Conservation (phyloP, 495 filamentous ascomycete genomes). For the Aspergillus baeticus region DNA sequence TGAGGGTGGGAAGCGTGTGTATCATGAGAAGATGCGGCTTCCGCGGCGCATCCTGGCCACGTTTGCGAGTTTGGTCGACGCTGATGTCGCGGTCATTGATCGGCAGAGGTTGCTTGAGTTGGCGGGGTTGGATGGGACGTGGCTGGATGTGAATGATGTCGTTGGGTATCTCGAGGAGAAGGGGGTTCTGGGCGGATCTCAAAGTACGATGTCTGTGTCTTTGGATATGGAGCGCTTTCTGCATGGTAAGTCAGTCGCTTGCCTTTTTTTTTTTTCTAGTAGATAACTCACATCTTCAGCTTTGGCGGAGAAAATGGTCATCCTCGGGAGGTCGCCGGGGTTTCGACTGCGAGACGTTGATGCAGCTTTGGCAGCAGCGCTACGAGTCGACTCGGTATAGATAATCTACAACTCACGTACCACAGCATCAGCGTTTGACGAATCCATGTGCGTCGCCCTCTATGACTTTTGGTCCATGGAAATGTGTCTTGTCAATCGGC, state of each 20-base stretch:
- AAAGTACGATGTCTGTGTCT: neutral
- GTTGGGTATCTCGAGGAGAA: constrained; percentile 42
- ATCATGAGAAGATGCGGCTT: constrained; percentile 28
- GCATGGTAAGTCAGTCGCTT: constrained; percentile 7
- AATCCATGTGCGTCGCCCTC: too few relatives aligned
- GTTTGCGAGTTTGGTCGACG: constrained; percentile 14
- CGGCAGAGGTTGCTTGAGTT: constrained; percentile 9
- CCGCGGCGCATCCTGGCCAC: constrained; percentile 21
- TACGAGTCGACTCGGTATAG: neutral
- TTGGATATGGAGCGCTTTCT: constrained; percentile 16
- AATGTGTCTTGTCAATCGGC: too few relatives aligned
- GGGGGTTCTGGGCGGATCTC: constrained; percentile 10
- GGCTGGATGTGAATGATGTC: constrained; percentile 71
- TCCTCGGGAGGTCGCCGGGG: constrained; percentile 18
- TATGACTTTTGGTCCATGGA: too few relatives aligned
- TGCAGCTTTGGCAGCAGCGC: constrained; percentile 9
- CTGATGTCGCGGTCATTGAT: neutral
- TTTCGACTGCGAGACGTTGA: constrained; percentile 18
- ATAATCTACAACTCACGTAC: too few relatives aligned
- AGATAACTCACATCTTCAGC: neutral
- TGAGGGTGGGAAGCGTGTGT: constrained; percentile 26
- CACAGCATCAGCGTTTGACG: too few relatives aligned
- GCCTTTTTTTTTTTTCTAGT: neutral
- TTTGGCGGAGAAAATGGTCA: constrained; percentile 14
- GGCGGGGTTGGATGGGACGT: constrained; percentile 60